Conservation (phyloP, 306 rosid species). For the Clitoria ternatea region DNA sequence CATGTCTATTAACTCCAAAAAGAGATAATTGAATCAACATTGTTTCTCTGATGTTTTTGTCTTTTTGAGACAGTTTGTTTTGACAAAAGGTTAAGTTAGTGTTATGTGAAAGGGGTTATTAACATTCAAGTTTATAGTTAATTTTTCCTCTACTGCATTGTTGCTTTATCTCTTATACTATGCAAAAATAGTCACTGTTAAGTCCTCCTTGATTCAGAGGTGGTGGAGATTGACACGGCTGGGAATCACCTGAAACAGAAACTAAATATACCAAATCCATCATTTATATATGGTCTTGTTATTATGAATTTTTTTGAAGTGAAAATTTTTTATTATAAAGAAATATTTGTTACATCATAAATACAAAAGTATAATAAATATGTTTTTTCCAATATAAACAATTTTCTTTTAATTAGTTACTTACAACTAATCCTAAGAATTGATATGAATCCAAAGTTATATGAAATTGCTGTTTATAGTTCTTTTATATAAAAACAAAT, state of each 20-base stretch:
- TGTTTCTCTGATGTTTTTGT: neutral
- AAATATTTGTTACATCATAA: no score
- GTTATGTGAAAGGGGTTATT: neutral
- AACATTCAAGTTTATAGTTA: neutral
- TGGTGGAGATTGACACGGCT: neutral
- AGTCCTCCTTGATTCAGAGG: neutral
- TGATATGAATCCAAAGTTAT: no score
- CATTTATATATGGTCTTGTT: neutral
- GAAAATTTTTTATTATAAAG: no score
- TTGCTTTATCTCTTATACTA: neutral
- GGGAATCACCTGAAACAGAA: neutral
- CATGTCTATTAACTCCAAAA: slow-evolving; percentile 22
- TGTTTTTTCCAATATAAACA: no score
- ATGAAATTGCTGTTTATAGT: no score
- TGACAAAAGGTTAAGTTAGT: neutral
- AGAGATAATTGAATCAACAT: neutral
- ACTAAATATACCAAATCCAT: neutral
- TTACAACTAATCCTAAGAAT: no score
- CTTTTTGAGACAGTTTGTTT: neutral
- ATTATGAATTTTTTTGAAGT: no score
- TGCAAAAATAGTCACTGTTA: neutral
- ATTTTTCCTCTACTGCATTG: neutral
- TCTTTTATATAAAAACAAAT: no score
- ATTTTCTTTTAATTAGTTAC: no score
- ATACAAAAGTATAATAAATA: no score